Evolutionary conservation across 23 red algal species (phyloP).

Genomic region (Gracilaria gracilis): DNA sequence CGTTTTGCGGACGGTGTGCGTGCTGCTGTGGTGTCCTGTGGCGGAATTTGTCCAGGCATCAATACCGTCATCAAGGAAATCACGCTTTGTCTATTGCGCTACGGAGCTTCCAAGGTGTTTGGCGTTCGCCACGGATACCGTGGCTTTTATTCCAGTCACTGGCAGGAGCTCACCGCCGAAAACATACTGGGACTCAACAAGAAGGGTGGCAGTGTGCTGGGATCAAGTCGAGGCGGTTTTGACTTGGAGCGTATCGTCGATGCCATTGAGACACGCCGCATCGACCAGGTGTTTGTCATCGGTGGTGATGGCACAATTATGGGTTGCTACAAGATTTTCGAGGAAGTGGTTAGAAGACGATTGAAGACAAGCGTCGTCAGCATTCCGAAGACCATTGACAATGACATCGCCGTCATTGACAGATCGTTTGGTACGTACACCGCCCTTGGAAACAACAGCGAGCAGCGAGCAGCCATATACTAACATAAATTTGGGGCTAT

Average conservation of each 20-base stretch:
- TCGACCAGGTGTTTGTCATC: constrained; percentile 87
- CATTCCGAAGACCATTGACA: constrained; percentile 98
- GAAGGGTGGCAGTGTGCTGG: constrained; percentile 84
- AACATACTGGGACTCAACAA: constrained; percentile 78
- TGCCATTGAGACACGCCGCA: constrained; percentile 76
- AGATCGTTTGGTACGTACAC: constrained; percentile 67
- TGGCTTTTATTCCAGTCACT: constrained; percentile 88
- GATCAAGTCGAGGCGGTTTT: constrained; percentile 87
- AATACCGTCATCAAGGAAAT: constrained; percentile 94
- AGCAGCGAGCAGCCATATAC: neutral
- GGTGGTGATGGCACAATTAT: constrained; percentile 95
- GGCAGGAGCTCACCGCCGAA: constrained; percentile 72
- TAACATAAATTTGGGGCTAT: neutral
- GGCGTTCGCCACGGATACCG: constrained; percentile 90
- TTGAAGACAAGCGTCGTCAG: constrained; percentile 77
- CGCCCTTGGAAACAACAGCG: neutral
- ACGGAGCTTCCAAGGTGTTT: constrained; percentile 83
- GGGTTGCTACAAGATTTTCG: constrained; percentile 71
- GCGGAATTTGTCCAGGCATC: constrained; percentile 92
- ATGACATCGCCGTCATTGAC: constrained; percentile 94
- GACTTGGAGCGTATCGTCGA: constrained; percentile 85
- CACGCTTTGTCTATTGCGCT: constrained; percentile 68
- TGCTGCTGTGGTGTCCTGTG: constrained; percentile 92
- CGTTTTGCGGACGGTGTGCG: constrained; percentile 70
- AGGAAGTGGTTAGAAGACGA: constrained; percentile 63